phyloP scores from a whole-genome alignment of 176 grass and related monocot species.

The Oryza glaberrima region DNA sequence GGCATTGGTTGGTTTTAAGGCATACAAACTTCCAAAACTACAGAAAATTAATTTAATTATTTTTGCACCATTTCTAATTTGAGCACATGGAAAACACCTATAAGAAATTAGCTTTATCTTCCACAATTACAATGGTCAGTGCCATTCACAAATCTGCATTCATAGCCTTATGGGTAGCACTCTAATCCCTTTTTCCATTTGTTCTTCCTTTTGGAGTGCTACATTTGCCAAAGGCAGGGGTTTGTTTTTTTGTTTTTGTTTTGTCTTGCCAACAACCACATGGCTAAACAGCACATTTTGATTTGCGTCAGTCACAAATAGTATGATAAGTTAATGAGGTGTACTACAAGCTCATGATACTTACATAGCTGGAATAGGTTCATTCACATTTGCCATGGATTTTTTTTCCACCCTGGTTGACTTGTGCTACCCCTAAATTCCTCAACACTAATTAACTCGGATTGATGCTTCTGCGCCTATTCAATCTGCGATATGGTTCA shows the following conservation, averaged over 20 bases:
- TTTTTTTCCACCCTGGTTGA: background rate
- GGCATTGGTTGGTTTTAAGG: background rate
- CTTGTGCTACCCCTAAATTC: background rate
- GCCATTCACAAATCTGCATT: background rate
- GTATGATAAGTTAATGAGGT: background rate
- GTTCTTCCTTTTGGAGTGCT: background rate
- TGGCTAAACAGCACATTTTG: slow-evolving; percentile 15
- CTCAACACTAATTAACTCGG: background rate
- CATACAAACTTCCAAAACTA: background rate
- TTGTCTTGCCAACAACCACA: background rate
- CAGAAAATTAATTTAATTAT: background rate
- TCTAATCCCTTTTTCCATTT: background rate
- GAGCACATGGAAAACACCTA: background rate
- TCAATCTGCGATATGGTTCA: background rate
- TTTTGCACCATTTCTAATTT: background rate
- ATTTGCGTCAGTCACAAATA: background rate
- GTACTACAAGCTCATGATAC: background rate
- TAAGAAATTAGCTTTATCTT: background rate
- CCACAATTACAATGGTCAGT: background rate
- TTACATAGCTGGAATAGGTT: background rate
- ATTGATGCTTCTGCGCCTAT: background rate
- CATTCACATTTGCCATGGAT: slow-evolving; percentile 18
- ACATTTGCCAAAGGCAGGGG: background rate
- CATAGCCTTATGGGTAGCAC: background rate
- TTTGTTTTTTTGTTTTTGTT: slow-evolving; percentile 1